These are phyloP conservation scores for Neurospora sp. DNA, from an alignment of 495 filamentous ascomycete genomes.

Conservation along the genomic window DNA sequence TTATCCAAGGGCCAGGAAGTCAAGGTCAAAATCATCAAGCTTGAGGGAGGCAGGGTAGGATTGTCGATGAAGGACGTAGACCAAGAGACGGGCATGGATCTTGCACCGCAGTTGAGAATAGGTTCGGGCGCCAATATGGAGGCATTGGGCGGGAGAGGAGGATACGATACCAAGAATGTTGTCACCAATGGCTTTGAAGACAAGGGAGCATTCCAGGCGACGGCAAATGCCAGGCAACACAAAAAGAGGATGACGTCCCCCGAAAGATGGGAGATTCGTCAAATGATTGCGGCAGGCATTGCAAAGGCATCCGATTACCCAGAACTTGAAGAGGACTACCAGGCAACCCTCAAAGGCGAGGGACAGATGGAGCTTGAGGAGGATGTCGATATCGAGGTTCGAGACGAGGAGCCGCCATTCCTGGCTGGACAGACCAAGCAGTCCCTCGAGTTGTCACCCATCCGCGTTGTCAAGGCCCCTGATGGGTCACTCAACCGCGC, in stretches of 20 bases:
- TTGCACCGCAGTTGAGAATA: slow-evolving; percentile 69
- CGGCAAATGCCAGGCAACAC: slow-evolving; percentile 34
- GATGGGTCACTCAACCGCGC: slow-evolving; percentile 93
- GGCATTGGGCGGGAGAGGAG: slow-evolving; percentile 49
- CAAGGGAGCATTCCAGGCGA: slow-evolving; percentile 21
- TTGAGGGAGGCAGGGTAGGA: slow-evolving; percentile 69
- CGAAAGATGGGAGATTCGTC: slow-evolving; percentile 94
- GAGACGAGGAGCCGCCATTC: slow-evolving; percentile 94
- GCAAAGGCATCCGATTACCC: slow-evolving; percentile 87
- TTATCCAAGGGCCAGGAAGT: slow-evolving; percentile 72
- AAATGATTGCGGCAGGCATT: slow-evolving; percentile 89
- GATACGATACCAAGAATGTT: slow-evolving; percentile 7
- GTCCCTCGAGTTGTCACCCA: slow-evolving; percentile 86
- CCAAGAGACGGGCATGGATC: slow-evolving; percentile 76
- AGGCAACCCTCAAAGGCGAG: slow-evolving; percentile 75
- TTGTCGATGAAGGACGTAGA: slow-evolving; percentile 97
- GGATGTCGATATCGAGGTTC: slow-evolving; percentile 93
- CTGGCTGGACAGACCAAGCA: slow-evolving; percentile 93
- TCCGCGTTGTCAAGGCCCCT: slow-evolving; percentile 92
- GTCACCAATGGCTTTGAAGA: background rate
- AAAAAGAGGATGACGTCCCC: slow-evolving; percentile 93
- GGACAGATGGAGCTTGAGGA: slow-evolving; percentile 90
- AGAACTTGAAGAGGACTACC: slow-evolving; percentile 88
- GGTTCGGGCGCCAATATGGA: slow-evolving; percentile 91
- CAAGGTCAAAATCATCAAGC: slow-evolving; percentile 87